Evolutionary conservation across 345 rosid genomes (phyloP), one percentile per base, ranked within the genome.

Genomic region (Salix dunnii): DNA sequence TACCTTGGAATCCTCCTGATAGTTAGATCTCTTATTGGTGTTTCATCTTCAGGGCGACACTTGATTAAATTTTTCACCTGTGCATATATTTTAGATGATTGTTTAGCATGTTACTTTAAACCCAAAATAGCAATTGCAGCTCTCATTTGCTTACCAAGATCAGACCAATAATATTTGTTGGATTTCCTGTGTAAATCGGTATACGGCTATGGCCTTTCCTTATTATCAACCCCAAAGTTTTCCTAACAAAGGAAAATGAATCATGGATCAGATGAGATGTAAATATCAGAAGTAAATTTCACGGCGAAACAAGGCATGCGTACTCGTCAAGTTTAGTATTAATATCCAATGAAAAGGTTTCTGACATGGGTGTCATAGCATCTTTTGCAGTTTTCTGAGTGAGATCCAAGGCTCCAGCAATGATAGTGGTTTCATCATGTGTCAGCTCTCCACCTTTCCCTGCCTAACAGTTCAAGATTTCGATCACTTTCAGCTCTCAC

Each of bases 401-500:
- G 93, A 94, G 82, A 71, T 92, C 96, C 74, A 94, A 73, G 67
- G 96, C 96, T 80, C 97, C 97, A 25, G 88, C 70, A 76, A 92
- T 94, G 60, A 92, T 91, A 16, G 92, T 91, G 28, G 98, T 92
- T 82, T 94, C 98, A 33, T 91, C 89, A 62, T 87, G 94, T 8
- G 93, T 88, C 76, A 94, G 72, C 79, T 94, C 98, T 72, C 98
- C 97, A 3, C 98, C 96, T 86, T 88, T 94, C 70, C 96, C 96
- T 43, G 94, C 98, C 96, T 89, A 77, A 68, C n/a, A 70, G 38
- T 35, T 46, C 40, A 23, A 40, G 35, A 76, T 35, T 21, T 55
- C 25, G 0, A 53, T 53, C 49, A 71, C 14, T 40, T 18, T 33
- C 40, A 75, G 20, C 67, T 53, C 55, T 38, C 46, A n/a, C 60